These are phyloP conservation scores for Apocynum venetum DNA, from an alignment of 257 asterid species.

Conservation along the genomic window DNA sequence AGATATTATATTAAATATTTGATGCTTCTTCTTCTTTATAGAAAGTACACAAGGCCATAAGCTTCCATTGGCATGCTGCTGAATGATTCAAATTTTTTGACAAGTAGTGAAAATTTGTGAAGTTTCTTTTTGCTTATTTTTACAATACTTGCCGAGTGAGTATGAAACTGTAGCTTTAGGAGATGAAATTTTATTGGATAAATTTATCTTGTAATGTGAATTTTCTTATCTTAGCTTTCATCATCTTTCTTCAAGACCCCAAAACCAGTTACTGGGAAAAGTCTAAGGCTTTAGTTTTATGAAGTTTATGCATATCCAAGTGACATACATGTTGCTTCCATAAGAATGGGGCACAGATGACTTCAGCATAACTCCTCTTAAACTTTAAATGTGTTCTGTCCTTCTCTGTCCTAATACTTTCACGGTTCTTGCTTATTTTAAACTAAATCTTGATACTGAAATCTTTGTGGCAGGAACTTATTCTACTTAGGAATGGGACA, in stretches of 20 bases:
- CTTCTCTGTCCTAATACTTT: not conserved
- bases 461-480: slow-evolving; percentile 50
- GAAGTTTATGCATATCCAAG: not conserved
- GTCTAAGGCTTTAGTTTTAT: not conserved
- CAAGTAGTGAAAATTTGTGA: not conserved
- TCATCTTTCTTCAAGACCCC: not conserved
- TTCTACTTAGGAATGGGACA: slow-evolving; percentile 30
- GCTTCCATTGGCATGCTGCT: not conserved
- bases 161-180: not conserved
- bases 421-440: not conserved
- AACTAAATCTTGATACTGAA: slow-evolving; percentile 13
- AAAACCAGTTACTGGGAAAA: not conserved
- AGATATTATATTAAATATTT: not conserved
- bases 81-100: not conserved
- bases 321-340: not conserved
- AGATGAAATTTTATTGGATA: not conserved
- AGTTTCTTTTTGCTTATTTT: not conserved
- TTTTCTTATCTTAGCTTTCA: no score
- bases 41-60: not conserved
- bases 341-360: not conserved
- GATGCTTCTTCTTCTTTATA: not conserved
- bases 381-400: not conserved
- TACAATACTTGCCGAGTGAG: not conserved
- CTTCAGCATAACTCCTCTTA: not conserved
- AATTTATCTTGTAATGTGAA: not conserved